phyloP scores from a whole-genome alignment of 768 basidiomycete genomes.

The Mycena albidolilacea region DNA sequence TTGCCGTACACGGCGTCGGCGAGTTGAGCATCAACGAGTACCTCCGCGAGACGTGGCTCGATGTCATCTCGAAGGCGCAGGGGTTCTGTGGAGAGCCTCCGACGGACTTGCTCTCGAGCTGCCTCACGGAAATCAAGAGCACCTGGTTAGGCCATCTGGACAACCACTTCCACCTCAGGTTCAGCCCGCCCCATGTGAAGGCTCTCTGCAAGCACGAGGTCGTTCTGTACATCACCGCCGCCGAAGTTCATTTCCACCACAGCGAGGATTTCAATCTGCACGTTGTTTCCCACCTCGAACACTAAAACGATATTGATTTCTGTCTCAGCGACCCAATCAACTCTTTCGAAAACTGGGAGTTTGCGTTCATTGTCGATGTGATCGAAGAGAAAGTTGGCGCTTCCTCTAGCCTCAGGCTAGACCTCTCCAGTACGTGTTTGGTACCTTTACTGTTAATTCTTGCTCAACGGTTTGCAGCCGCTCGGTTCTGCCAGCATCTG shows the following conservation, averaged over 20 bases:
- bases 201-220: slow-evolving; percentile 43
- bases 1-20: slow-evolving; percentile 33
- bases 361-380: slow-evolving; percentile 40
- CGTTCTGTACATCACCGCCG: slow-evolving; percentile 38
- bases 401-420: slow-evolving; percentile 30
- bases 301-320: slow-evolving; percentile 17
- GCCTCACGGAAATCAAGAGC: slow-evolving; percentile 38
- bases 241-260: slow-evolving; percentile 23
- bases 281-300: background rate
- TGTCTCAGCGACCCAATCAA: slow-evolving; percentile 6
- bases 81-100: slow-evolving; percentile 32
- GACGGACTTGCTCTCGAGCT: slow-evolving; percentile 26
- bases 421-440: slow-evolving; percentile 33
- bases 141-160: slow-evolving; percentile 37
- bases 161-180: slow-evolving; percentile 42
- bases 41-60: slow-evolving; percentile 13
- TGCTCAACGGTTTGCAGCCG: slow-evolving; percentile 20
- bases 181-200: slow-evolving; percentile 39
- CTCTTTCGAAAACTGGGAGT: slow-evolving; percentile 28
- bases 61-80: slow-evolving; percentile 8
- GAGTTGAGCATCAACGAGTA: slow-evolving; percentile 38
- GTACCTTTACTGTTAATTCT: background rate
- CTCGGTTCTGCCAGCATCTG: slow-evolving; percentile 35
- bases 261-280: slow-evolving; percentile 18
- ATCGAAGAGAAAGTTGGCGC: slow-evolving; percentile 34